These are phyloP conservation scores for Keithomyces neogunnii DNA, from an alignment of 2,329 filamentous ascomycete species.

Conservation along the genomic window DNA sequence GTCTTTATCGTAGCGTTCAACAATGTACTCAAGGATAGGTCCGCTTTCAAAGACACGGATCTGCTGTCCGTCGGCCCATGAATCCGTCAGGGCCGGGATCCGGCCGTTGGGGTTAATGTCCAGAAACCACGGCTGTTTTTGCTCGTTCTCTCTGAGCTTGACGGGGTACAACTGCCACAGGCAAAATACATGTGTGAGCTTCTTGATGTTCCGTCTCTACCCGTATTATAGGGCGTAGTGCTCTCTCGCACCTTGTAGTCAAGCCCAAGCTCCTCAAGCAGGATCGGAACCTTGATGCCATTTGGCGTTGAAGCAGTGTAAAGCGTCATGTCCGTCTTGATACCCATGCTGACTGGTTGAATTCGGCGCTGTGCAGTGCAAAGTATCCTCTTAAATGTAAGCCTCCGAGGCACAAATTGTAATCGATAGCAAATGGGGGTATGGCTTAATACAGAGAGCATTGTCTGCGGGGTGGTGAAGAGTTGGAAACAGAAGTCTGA, in stretches of 20 bases:
- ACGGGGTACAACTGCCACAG: constrained; percentile 35
- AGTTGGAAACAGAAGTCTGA: too few species aligned
- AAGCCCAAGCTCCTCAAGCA: constrained; percentile 69
- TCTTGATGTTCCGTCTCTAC: too few species aligned
- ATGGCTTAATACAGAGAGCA: too few species aligned
- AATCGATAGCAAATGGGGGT: too few species aligned
- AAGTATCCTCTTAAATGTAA: too few species aligned
- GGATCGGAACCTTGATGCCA: constrained; percentile 76
- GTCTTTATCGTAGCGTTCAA: constrained; percentile 66
- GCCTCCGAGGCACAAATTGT: too few species aligned
- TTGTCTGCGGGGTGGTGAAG: too few species aligned
- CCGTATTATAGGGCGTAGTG: too few species aligned
- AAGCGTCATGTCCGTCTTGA: constrained; percentile 58
- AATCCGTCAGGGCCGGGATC: constrained; percentile 72
- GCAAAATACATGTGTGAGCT: not conserved
- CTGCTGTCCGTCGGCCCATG: constrained; percentile 36
- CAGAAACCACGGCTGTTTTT: constrained; percentile 75
- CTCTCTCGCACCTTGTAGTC: constrained; percentile 46
- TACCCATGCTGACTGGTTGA: too few species aligned
- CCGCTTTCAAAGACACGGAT: constrained; percentile 72
- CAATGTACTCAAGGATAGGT: constrained; percentile 71
- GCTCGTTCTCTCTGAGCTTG: constrained; percentile 42
- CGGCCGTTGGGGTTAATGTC: constrained; percentile 83
- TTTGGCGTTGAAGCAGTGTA: constrained; percentile 50
- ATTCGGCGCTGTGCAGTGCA: too few species aligned